Conservation (phyloP, 495 filamentous ascomycete species). For the Entonaema liquescens region DNA sequence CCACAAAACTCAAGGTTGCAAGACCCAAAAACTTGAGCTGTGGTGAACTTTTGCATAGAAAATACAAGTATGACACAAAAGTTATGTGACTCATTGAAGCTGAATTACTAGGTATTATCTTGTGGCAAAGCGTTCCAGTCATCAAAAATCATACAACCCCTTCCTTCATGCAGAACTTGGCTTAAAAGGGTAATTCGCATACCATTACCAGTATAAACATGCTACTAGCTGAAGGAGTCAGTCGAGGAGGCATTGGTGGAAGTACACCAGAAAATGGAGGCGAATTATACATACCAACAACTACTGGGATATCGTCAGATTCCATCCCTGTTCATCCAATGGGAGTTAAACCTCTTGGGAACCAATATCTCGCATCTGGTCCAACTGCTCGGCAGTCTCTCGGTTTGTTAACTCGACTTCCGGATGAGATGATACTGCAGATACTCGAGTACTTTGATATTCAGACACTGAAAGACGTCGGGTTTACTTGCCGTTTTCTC, state of each 20-base stretch:
- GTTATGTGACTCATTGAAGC: constrained; percentile 24
- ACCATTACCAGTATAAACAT: constrained; percentile 14
- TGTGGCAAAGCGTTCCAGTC: constrained; percentile 18
- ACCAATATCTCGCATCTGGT: constrained; percentile 72
- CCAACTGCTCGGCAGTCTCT: constrained; percentile 70
- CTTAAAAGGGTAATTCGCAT: constrained; percentile 25
- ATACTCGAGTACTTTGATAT: constrained; percentile 80
- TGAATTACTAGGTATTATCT: constrained; percentile 11
- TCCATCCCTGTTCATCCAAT: constrained; percentile 82
- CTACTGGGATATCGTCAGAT: constrained; percentile 41
- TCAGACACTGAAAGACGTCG: constrained; percentile 67
- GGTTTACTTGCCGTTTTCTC: constrained; percentile 86
- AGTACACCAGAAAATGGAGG: constrained; percentile 19
- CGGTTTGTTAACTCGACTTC: constrained; percentile 70
- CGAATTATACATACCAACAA: constrained; percentile 28
- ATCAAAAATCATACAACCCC: constrained; percentile 7
- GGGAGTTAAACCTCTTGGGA: constrained; percentile 86
- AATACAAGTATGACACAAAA: neutral
- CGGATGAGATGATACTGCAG: constrained; percentile 83
- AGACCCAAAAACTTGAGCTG: neutral
- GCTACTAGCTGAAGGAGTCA: constrained; percentile 37
- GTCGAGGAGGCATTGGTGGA: constrained; percentile 30
- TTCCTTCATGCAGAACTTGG: constrained; percentile 11
- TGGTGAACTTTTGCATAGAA: neutral
- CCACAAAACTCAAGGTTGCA: constrained; percentile 16